phyloP scores from a whole-genome alignment of 1,139 yeast genomes.

The Pichia sp. region DNA sequence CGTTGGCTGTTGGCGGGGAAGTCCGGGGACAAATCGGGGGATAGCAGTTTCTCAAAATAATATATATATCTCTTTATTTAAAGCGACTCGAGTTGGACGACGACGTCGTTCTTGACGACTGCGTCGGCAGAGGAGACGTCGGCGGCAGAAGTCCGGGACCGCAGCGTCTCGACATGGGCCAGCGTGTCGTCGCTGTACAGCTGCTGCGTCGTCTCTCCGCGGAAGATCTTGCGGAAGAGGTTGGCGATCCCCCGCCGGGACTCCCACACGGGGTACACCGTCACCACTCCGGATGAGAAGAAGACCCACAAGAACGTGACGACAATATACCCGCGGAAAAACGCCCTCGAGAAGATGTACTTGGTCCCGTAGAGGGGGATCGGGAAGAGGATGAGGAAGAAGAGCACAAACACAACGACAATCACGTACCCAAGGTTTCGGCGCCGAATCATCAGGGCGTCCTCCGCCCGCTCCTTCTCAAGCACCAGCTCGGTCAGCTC shows the following conservation, averaged over 20 bases:
- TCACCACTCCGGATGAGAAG: slow-evolving; percentile 32
- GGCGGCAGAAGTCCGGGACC: not conserved
- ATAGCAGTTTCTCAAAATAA: no score
- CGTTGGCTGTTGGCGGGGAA: no score
- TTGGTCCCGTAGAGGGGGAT: slow-evolving; percentile 35
- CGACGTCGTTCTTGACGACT: slow-evolving; percentile 1
- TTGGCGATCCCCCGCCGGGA: slow-evolving; percentile 27
- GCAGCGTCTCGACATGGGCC: slow-evolving; percentile 11
- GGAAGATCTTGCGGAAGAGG: slow-evolving; percentile 14
- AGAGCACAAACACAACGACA: slow-evolving; percentile 27
- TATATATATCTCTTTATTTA: no score
- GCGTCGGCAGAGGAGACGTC: not conserved
- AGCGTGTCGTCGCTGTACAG: slow-evolving; percentile 16
- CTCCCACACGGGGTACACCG: slow-evolving; percentile 36
- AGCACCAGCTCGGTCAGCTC: slow-evolving; percentile 30
- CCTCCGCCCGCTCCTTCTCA: slow-evolving; percentile 22
- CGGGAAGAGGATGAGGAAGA: slow-evolving; percentile 31
- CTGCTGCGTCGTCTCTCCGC: slow-evolving; percentile 9
- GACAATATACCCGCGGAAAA: slow-evolving; percentile 38
- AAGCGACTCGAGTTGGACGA: not conserved
- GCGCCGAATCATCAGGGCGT: slow-evolving; percentile 26
- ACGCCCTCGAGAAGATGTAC: slow-evolving; percentile 33
- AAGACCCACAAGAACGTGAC: slow-evolving; percentile 39
- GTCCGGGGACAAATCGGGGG: no score
- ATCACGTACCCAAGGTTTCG: slow-evolving; percentile 26